Evolutionary conservation across 2,329 filamentous ascomycete genomes (phyloP).

Genomic region (Bipolaris victoriae): DNA sequence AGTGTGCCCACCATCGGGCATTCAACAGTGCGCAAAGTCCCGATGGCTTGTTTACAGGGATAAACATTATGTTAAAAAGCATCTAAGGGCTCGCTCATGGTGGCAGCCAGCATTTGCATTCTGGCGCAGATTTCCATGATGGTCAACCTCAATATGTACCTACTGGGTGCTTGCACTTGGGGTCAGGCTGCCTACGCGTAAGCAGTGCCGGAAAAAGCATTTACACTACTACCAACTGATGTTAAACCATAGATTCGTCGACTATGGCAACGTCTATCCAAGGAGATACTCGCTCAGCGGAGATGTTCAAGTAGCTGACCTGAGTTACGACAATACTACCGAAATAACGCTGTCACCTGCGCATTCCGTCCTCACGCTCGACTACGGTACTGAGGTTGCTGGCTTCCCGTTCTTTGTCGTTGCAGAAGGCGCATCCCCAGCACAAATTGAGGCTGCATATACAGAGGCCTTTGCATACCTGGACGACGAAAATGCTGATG

Average conservation of each 20-base stretch:
- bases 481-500: conserved; percentile 10
- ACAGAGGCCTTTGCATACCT: conserved; percentile 2
- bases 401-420: conserved; percentile 23
- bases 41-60: background rate
- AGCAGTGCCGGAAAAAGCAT: background rate
- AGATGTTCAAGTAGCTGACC: background rate
- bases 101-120: background rate
- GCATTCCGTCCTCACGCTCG: conserved; percentile 12
- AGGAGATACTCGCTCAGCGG: background rate
- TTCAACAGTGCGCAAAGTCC: background rate
- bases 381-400: conserved; percentile 26
- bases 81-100: background rate
- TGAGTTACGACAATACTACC: background rate
- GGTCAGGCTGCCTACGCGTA: background rate
- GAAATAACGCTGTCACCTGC: conserved; percentile 10
- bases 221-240: background rate
- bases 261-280: conserved; percentile 5
- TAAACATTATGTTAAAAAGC: background rate
- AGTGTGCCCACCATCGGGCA: background rate
- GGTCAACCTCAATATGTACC: background rate
- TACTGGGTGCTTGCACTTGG: background rate
- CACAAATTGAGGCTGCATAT: conserved; percentile 6
- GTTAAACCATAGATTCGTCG: background rate
- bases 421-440: background rate
- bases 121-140: background rate